These are phyloP conservation scores for Backusella tarrabulga DNA, from an alignment of 192 early-diverging fungal species.

Conservation along the genomic window DNA sequence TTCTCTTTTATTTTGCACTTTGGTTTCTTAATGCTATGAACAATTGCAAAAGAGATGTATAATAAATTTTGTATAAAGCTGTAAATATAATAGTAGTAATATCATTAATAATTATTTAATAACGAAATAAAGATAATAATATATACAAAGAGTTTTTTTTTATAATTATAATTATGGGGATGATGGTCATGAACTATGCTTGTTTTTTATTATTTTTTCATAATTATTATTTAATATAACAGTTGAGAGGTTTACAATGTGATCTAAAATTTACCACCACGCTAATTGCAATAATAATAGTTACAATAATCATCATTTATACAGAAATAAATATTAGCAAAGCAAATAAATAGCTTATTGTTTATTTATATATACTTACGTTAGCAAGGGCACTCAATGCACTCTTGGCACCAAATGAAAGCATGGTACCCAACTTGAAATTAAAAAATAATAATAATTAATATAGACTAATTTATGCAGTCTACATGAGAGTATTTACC, in stretches of 20 bases:
- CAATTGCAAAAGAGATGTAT: not conserved
- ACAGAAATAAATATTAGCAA: not conserved
- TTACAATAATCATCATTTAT: no score
- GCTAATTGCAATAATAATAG: not conserved
- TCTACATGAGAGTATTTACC: constrained; percentile 15
- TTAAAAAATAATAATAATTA: not conserved
- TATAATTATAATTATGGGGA: not conserved
- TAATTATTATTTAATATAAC: not conserved
- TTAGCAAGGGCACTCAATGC: constrained; percentile 42
- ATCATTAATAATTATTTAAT: not conserved
- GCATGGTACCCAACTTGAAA: constrained; percentile 33
- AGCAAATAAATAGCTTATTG: not conserved
- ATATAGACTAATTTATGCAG: not conserved
- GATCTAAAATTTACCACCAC: constrained; percentile 10
- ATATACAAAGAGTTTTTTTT: not conserved
- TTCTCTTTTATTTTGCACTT: not conserved
- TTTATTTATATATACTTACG: constrained; percentile 35
- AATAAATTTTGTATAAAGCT: not conserved
- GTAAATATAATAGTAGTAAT: not conserved
- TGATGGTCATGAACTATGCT: not conserved
- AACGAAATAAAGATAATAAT: not conserved
- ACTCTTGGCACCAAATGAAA: constrained; percentile 46
- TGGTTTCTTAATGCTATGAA: not conserved
- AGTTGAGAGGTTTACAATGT: not conserved
- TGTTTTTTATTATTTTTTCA: not conserved